These are phyloP conservation scores for Sporobolomyces roseus DNA, from an alignment of 768 basidiomycete species.

Conservation along the genomic window DNA sequence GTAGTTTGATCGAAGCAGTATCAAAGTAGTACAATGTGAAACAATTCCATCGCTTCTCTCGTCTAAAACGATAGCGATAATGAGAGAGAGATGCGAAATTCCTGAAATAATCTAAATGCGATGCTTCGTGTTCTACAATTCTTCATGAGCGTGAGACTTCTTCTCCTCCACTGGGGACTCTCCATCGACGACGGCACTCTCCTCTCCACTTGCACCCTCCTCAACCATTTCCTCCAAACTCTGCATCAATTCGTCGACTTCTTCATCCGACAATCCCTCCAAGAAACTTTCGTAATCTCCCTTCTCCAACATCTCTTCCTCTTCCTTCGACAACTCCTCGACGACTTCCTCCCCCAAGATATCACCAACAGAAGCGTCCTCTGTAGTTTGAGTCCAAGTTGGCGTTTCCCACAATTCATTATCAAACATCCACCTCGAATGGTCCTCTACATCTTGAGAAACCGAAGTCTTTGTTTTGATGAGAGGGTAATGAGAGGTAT, in stretches of 20 bases:
- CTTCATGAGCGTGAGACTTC: neutral
- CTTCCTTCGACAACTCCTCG: slow-evolving; percentile 4
- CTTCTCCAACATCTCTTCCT: slow-evolving; percentile 1
- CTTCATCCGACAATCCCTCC: slow-evolving; percentile 29
- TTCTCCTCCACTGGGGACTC: neutral
- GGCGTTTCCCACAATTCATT: slow-evolving; percentile 34
- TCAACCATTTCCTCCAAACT: slow-evolving; percentile 9
- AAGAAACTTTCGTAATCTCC: slow-evolving; percentile 20
- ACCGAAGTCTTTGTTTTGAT: slow-evolving; percentile 7
- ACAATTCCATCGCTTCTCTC: neutral
- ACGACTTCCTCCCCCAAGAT: neutral
- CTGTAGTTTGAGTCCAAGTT: neutral
- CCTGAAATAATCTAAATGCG: neutral
- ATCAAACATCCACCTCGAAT: slow-evolving; percentile 26
- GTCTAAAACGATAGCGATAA: neutral
- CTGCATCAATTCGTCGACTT: slow-evolving; percentile 31
- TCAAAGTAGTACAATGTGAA: neutral
- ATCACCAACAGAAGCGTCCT: neutral
- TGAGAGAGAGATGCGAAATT: neutral
- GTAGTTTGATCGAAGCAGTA: neutral
- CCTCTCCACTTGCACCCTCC: neutral
- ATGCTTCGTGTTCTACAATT: neutral
- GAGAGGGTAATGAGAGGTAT: slow-evolving; percentile 25
- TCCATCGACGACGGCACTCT: neutral
- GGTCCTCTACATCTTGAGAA: slow-evolving; percentile 36